Conservation (phyloP, 2,329 filamentous ascomycete genomes). For the Aspergillus melleus region DNA sequence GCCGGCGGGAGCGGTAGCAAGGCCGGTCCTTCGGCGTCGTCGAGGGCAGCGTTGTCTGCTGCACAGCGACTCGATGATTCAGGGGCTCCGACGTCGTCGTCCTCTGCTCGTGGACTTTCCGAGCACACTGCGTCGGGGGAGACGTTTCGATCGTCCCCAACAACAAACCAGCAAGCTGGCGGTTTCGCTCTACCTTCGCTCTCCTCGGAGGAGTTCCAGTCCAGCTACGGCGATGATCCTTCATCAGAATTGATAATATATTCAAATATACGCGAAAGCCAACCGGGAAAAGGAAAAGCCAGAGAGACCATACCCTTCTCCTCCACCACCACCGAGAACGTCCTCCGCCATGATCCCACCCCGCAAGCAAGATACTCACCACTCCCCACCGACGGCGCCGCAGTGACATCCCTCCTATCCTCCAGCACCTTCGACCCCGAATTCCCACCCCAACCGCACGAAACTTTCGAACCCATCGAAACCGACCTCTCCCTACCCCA, state of each 20-base stretch:
- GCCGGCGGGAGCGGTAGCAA: constrained; percentile 24
- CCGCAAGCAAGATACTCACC: not conserved
- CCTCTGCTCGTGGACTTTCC: constrained; percentile 8
- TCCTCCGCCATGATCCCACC: not conserved
- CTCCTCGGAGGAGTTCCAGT: constrained; percentile 25
- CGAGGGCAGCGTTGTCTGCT: constrained; percentile 20
- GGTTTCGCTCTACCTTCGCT: constrained; percentile 19
- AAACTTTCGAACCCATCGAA: constrained; percentile 24
- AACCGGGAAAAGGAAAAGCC: constrained; percentile 19
- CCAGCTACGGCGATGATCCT: not conserved
- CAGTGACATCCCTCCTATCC: constrained; percentile 42
- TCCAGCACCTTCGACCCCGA: constrained; percentile 33
- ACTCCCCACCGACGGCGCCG: constrained; percentile 40
- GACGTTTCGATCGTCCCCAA: constrained; percentile 24
- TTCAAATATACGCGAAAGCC: not conserved
- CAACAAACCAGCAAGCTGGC: constrained; percentile 14
- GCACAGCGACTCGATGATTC: constrained; percentile 17
- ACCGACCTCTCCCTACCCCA: constrained; percentile 22
- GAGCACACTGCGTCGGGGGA: constrained; percentile 7
- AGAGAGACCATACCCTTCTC: not conserved
- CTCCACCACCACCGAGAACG: too few species aligned
- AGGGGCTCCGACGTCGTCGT: constrained; percentile 5
- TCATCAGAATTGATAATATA: not conserved
- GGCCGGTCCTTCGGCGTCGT: constrained; percentile 17
- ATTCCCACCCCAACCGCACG: constrained; percentile 22